Percentiles rank a stretch among this genome's conserved stretches.
Evolutionary conservation across 768 basidiomycete species (phyloP).

Genomic region (Termitomyces sp.): DNA sequence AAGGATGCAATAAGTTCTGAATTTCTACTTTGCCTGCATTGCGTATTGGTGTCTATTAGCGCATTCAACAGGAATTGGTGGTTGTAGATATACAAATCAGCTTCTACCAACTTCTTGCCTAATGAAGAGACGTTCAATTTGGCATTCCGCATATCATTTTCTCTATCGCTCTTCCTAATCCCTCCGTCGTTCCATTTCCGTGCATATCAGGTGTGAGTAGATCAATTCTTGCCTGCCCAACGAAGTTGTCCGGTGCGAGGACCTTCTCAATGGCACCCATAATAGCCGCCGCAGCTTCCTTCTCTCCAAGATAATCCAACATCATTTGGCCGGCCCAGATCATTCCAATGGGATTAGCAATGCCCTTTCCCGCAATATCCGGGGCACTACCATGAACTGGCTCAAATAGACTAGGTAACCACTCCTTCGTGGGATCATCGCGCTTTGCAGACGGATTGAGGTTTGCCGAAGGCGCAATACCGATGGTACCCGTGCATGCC

Average conservation of each 20-base stretch:
- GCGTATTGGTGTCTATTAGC: no score
- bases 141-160: constrained; percentile 19
- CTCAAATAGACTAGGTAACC: constrained; percentile 51
- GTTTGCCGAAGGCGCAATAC: constrained; percentile 54
- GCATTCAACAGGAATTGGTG: no score
- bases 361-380: constrained; percentile 53
- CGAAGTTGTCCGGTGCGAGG: constrained; percentile 25
- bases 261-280: constrained; percentile 42
- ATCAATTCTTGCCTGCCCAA: constrained; percentile 23
- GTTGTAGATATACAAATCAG: no score
- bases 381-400: constrained; percentile 59
- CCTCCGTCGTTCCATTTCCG: constrained; percentile 36
- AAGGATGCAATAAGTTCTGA: no score
- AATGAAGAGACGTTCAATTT: no score
- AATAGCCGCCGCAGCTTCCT: constrained; percentile 35
- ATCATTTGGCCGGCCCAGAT: constrained; percentile 61
- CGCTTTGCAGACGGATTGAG: constrained; percentile 38
- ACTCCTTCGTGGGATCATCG: constrained; percentile 33
- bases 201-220: constrained; percentile 38
- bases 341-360: constrained; percentile 56
- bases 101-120: no score
- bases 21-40: no score
- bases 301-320: constrained; percentile 42
- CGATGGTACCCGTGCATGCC: constrained; percentile 53
- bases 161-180: constrained; percentile 31